phyloP scores from a whole-genome alignment of 345 rosid genomes.

The Chamaenerion angustifolium region DNA sequence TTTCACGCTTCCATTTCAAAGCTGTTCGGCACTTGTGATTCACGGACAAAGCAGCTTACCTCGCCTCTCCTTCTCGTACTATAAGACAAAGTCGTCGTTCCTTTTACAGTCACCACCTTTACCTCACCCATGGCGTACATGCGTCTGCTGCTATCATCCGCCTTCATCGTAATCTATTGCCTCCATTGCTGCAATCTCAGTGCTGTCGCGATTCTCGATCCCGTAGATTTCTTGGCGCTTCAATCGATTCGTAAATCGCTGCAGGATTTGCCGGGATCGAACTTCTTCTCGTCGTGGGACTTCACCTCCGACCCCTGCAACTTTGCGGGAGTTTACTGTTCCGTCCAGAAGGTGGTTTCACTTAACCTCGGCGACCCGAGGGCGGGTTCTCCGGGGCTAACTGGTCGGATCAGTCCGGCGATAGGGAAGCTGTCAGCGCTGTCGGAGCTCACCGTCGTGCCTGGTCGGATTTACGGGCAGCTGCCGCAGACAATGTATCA shows the following conservation, averaged over 20 bases:
- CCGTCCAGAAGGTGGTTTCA: conserved; percentile 42
- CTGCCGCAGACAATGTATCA: conserved; percentile 52
- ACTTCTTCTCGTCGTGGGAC: conserved; percentile 80
- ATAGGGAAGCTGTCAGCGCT: conserved; percentile 67
- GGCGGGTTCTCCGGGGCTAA: conserved; percentile 76
- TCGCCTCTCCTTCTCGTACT: background rate
- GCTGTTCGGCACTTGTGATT: background rate
- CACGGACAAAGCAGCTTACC: background rate
- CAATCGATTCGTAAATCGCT: conserved; percentile 71
- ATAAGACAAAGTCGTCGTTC: background rate
- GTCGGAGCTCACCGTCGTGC: conserved; percentile 61
- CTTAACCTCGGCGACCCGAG: conserved; percentile 76
- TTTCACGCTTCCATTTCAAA: conserved; percentile 4
- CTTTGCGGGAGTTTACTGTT: conserved; percentile 82
- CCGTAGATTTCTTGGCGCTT: conserved; percentile 77
- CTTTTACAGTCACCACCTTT: background rate
- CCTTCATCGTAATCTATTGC: background rate
- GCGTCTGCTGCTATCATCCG: background rate
- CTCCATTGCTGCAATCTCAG: conserved; percentile 6
- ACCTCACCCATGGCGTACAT: conserved; percentile 4
- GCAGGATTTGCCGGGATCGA: conserved; percentile 67
- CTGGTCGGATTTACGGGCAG: conserved; percentile 64
- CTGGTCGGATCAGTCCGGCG: conserved; percentile 61
- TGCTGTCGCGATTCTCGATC: conserved; percentile 42
- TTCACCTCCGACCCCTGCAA: conserved; percentile 90